These are phyloP conservation scores for Chrysosphaeria jannelii DNA, from an alignment of 2,329 filamentous ascomycete species.

Conservation along the genomic window DNA sequence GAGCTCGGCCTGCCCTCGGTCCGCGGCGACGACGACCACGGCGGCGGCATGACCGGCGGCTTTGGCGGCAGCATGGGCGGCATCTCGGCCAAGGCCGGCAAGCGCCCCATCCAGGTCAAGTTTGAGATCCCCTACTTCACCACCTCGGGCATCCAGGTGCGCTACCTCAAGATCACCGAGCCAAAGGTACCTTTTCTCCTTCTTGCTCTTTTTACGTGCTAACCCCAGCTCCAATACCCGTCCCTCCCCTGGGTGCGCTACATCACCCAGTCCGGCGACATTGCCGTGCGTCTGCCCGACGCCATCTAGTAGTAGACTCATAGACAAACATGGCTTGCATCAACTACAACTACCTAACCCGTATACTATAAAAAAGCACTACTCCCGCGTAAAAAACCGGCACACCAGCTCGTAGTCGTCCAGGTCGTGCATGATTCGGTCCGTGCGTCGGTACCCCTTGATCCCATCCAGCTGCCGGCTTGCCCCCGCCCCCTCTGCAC, in stretches of 20 bases:
- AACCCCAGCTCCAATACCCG: constrained; percentile 64
- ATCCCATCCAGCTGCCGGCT: constrained; percentile 41
- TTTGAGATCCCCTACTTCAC: constrained; percentile 99
- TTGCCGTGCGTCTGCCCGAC: constrained; percentile 83
- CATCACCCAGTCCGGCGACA: constrained; percentile 93
- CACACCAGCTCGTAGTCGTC: constrained; percentile 95
- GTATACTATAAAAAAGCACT: constrained; percentile 13
- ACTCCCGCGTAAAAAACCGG: constrained; percentile 79
- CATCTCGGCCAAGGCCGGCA: constrained; percentile 57
- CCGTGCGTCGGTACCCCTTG: constrained; percentile 60
- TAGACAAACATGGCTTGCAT: too few relatives aligned
- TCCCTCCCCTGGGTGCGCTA: constrained; percentile 94
- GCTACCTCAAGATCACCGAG: constrained; percentile 97
- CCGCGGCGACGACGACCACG: constrained; percentile 79
- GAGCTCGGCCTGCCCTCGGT: constrained; percentile 86
- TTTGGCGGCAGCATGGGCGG: constrained; percentile 95
- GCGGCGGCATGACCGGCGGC: constrained; percentile 89
- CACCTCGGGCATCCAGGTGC: constrained; percentile 94
- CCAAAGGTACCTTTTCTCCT: constrained; percentile 39
- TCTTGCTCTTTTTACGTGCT: too few relatives aligned
- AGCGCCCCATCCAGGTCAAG: constrained; percentile 93
- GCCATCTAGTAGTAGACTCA: constrained; percentile 37
- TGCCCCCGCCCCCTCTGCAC: constrained; percentile 10
- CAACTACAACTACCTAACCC: too few relatives aligned
- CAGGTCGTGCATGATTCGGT: constrained; percentile 88